Evolutionary conservation across 164 flowering plant species (phyloP), one percentile per base, ranked within the genome.

Genomic region (Platanus orientalis): DNA sequence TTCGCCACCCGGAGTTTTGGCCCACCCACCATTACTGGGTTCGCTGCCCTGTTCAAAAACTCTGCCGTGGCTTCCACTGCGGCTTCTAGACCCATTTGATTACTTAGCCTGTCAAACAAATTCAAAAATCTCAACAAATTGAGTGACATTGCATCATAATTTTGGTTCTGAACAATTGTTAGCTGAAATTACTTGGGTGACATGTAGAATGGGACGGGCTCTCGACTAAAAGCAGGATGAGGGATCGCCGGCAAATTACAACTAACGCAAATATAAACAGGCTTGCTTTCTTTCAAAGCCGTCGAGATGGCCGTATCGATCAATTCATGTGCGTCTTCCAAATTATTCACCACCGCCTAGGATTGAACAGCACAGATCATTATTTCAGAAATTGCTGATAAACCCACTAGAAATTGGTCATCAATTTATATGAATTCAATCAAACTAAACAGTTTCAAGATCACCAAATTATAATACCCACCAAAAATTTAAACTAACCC

Each of bases 241-340:
- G 96, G 89, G 40, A 87, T 76, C 3, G 78, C 85, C 10, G 96
- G 67, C 72, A 92, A 76, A 63, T 92, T 89, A 63, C 98, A 92
- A 74, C 95, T 71, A 20, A 89, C 60, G 72, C 88, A 86, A 32
- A 92, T 86, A 52, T 92, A 92, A 48, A 86, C 98, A 29, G 98
- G 98, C 73, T 92, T 92, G 80, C 98, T 87, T 66, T 92, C 96
- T 71, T 83, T 89, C 66, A 92, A 60, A 32, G 89, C 79, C 17
- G 94, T 89, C 1, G 88, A 81, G 32, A 92, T 81, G 2, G 98
- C 96, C 0, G 89, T 89, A 32, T 92, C 98, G 16, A 92, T 84
- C 77, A 42, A 45, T 64, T 92, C 98, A 59, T 92, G 96, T 0
- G 98, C 92, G 62, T 89, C 90, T 28, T 89, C 98, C 83, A 92